Evolutionary conservation across 371 early-diverging fungal species (phyloP), one percentile per base, ranked within the genome.

Genomic region (Synchytrium microbalum): DNA sequence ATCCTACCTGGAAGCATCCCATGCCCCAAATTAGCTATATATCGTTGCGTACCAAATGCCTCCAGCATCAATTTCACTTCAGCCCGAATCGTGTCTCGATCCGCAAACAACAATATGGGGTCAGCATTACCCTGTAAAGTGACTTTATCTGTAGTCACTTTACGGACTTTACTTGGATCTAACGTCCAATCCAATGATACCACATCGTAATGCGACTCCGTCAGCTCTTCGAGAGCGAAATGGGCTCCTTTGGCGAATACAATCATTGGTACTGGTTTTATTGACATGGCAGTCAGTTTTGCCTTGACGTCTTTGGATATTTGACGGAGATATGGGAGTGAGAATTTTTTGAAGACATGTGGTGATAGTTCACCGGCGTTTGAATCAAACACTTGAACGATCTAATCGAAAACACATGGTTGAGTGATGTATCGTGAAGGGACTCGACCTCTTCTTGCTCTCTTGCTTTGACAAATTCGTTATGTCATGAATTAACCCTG

Each of bases 91-190:
- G 81, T 79, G 65, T 92, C 89, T 46, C 72, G 72, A 16, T 81
- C 78, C 38, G 84, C 96, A 67, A 90, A 94, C 52, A 98, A 73
- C 16, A 87, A 73, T 23, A 79, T 83, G 2, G 98, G 97, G 69
- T 95, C 96, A 75, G 96, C 88, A 75, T 98, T 98, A 32, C 98
- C 98, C 79, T 98, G 98, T 32, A 98, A 78, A 19, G 88, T 86
- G 26, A 75, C 69, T 16, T 60, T 66, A 1, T 55, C 61, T 10
- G 62, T 61, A 23, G 71, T 56, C n/a, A 53, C 54, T 24, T 28
- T 27, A 29, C 79, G 72, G 24, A 90, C 92, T 51, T 75, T 76
- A n/a, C 55, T 69, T 13, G 96, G 96, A 32, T 85, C 81, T 28
- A 95, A 77, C 0, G 93, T 92, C 92, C 92, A 95, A 75, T 96